Evolutionary conservation across 208 protist species (phyloP), one percentile per base, ranked within the genome.

Genomic region (Polymyxa betae): DNA sequence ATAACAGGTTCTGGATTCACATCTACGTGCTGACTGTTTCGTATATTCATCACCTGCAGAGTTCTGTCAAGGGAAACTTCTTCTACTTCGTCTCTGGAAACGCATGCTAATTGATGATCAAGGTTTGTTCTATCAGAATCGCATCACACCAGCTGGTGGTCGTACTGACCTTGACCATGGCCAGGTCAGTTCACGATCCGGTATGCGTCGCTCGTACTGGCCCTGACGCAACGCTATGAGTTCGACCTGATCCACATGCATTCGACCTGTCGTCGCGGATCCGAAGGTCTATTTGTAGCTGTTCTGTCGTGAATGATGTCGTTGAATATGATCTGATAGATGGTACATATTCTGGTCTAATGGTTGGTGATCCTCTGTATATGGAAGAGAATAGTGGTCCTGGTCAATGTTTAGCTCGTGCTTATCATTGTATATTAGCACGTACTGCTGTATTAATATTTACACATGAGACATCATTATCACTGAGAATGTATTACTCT

Each of bases 161-260:
- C n/a, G n/a, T n/a, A n/a, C n/a, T n/a, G n/a, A n/a, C n/a, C n/a
- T n/a, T n/a, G n/a, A n/a, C n/a, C n/a, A n/a, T n/a, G n/a, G n/a
- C n/a, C n/a, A n/a, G n/a, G n/a, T 16, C 20, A 66, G 29, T 66
- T 16, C 54, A 66, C 54, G 54, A 66, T 66, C 20, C 16, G 29
- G 54, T 66, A 66, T 29, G 54, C 54, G 54, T 66, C 54, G 54
- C 29, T 66, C 20, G 54, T 66, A 29, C 54, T 66, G 54, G 54
- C 54, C 20, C 54, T 66, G 16, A 29, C 54, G 54, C 54, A 66
- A 29, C 54, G 54, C 29, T 66, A 66, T 66, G 54, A 66, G 29
- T 66, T 66, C 54, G 54, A 66, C 54, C 54, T 66, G 20, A 66
- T 66, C 29, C 54, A 66, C 54, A 66, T 66, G 54, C 54, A 66